A percentile compares a stretch with the other conserved stretches of the same genome.
Evolutionary conservation across 2,329 filamentous ascomycete species (phyloP).

Genomic region (Celoporthe dispersa): DNA sequence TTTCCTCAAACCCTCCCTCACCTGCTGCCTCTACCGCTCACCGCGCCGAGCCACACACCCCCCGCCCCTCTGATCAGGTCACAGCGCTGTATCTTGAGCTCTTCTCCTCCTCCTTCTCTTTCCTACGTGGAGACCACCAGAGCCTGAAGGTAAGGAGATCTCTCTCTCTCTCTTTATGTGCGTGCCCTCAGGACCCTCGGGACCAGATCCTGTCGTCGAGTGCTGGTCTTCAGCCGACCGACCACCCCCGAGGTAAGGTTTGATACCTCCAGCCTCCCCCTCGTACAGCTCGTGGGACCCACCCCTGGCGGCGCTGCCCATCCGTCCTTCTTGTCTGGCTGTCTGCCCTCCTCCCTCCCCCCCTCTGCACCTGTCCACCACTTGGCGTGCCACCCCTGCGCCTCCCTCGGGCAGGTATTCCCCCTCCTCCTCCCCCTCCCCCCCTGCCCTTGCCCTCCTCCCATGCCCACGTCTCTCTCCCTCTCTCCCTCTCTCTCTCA

Average conservation of each 20-base stretch:
- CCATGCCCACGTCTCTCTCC: not conserved
- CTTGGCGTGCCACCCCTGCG: not conserved
- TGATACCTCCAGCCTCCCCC: not conserved
- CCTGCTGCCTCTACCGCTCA: not conserved
- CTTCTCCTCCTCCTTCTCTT: too few species aligned
- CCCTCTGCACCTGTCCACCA: not conserved
- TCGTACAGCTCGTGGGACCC: not conserved
- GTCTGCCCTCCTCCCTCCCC: not conserved
- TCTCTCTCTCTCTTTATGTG: not conserved
- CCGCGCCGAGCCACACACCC: constrained; percentile 2
- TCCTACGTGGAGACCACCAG: not conserved
- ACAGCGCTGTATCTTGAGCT: not conserved
- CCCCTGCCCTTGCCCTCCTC: not conserved
- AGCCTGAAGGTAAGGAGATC: not conserved
- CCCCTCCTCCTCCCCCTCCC: too few species aligned
- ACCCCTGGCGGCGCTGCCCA: not conserved
- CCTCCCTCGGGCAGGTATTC: not conserved
- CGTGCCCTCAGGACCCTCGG: not conserved
- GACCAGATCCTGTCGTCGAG: not conserved
- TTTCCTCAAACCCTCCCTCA: not conserved
- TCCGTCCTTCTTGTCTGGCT: not conserved
- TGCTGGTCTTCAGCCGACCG: not conserved
- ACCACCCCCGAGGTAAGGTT: not conserved
- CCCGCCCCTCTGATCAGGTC: not conserved
- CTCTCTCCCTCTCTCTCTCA: not conserved